A percentile compares a stretch with the other conserved stretches of the same genome.
phyloP scores from a whole-genome alignment of 2,329 filamentous ascomycete species.

The Xylariaceae sp. region DNA sequence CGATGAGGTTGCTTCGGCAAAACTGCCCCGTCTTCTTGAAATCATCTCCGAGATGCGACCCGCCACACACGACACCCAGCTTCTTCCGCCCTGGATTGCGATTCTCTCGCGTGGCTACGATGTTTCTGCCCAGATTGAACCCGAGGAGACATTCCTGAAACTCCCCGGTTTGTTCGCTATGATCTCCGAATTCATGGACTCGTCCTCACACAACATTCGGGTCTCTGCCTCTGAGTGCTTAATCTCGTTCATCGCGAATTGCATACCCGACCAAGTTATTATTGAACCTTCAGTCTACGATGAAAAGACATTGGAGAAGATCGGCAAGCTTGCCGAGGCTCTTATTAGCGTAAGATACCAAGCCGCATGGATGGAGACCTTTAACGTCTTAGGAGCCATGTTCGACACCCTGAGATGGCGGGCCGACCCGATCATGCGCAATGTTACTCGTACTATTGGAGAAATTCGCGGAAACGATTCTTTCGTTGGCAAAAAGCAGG shows the following conservation, averaged over 20 bases:
- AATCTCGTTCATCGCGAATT: slow-evolving; percentile 87
- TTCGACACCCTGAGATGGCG: slow-evolving; percentile 85
- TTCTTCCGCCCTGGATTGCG: slow-evolving; percentile 93
- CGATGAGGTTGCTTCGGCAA: slow-evolving; percentile 79
- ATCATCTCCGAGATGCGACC: slow-evolving; percentile 90
- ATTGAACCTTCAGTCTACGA: slow-evolving; percentile 88
- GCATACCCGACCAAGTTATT: slow-evolving; percentile 76
- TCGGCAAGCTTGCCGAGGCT: slow-evolving; percentile 66
- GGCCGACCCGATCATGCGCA: slow-evolving; percentile 69
- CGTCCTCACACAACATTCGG: slow-evolving; percentile 85
- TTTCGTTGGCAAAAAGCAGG: slow-evolving; percentile 91
- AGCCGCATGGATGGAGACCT: slow-evolving; percentile 89
- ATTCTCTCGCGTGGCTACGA: slow-evolving; percentile 93
- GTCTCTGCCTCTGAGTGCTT: slow-evolving; percentile 92
- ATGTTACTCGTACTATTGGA: slow-evolving; percentile 72
- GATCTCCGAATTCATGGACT: slow-evolving; percentile 76
- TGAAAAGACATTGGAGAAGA: slow-evolving; percentile 79
- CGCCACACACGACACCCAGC: slow-evolving; percentile 85
- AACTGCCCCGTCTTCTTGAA: slow-evolving; percentile 82
- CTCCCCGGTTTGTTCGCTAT: slow-evolving; percentile 78
- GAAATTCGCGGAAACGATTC: slow-evolving; percentile 83
- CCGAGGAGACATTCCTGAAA: slow-evolving; percentile 87
- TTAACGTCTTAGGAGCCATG: slow-evolving; percentile 79
- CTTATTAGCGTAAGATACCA: slow-evolving; percentile 88
- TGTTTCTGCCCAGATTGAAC: slow-evolving; percentile 80